Percentiles rank a stretch among this genome's conserved stretches.
These are phyloP conservation scores for Citrullus mucosospermus DNA, from an alignment of 306 rosid genomes.

Conservation along the genomic window DNA sequence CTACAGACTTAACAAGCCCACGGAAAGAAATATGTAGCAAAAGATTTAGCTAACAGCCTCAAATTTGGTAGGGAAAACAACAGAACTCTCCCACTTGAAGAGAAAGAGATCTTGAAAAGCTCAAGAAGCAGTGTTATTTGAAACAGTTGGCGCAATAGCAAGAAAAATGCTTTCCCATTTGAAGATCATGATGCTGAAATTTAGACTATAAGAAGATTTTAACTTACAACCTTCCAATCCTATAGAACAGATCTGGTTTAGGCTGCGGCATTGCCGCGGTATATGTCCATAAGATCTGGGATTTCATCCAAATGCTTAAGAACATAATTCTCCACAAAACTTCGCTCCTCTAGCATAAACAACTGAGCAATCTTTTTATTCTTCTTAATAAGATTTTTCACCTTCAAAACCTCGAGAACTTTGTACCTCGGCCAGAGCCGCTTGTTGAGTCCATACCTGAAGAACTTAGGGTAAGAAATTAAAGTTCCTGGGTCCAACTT, in stretches of 20 bases:
- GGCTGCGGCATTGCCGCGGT: neutral
- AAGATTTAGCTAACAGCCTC: neutral
- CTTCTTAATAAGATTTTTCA: neutral
- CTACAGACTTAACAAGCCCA: neutral
- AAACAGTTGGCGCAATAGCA: neutral
- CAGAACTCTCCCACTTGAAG: neutral
- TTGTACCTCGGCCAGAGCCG: slow-evolving; percentile 7
- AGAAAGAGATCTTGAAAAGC: neutral
- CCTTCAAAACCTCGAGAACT: slow-evolving; percentile 8
- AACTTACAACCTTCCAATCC: neutral
- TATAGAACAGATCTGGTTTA: neutral
- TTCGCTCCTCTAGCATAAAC: neutral
- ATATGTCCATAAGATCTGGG: slow-evolving; percentile 6
- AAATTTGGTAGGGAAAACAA: neutral
- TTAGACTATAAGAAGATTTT: neutral
- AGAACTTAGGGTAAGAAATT: neutral
- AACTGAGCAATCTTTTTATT: neutral
- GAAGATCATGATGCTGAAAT: neutral
- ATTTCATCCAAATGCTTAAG: slow-evolving; percentile 3
- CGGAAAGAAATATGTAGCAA: neutral
- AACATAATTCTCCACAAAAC: neutral
- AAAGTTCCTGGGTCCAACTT: neutral
- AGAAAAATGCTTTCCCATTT: neutral
- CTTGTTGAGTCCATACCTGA: neutral
- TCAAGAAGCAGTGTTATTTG: neutral